Conservation (phyloP, 2,329 filamentous ascomycete species). For the Trematosphaeria pertusa region DNA sequence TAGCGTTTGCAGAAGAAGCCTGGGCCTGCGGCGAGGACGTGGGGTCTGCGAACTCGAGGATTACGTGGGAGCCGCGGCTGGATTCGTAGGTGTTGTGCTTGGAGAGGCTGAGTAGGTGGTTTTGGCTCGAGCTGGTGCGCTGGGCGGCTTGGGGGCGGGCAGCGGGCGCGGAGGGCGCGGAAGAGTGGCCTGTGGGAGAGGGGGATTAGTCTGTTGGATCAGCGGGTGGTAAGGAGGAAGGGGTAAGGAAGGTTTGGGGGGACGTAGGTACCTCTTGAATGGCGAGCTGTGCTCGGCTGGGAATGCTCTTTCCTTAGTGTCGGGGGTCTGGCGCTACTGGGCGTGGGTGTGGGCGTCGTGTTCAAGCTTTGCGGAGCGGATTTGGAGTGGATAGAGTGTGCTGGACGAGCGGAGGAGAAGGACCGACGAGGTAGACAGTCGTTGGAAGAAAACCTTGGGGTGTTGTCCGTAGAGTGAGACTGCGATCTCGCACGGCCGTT, state of each 20-base stretch:
- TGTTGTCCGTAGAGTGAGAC: no score
- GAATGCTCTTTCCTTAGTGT: neutral
- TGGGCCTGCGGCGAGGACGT: constrained; percentile 12
- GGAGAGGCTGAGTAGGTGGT: neutral
- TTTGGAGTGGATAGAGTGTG: no score
- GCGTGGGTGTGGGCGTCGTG: constrained; percentile 14
- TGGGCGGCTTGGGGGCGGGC: neutral
- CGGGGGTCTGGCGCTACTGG: neutral
- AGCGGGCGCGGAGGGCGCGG: constrained; percentile 10
- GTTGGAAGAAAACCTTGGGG: no score
- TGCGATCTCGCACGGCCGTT: no score
- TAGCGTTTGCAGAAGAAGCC: constrained; percentile 1
- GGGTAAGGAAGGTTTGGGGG: neutral
- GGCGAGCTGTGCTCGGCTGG: constrained; percentile 10
- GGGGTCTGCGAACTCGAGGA: constrained; percentile 33
- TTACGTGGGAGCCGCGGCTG: constrained; percentile 19
- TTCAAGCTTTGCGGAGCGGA: constrained; percentile 11
- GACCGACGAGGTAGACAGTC: no score
- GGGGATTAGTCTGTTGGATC: neutral
- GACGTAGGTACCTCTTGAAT: constrained; percentile 20
- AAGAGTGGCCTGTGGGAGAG: neutral
- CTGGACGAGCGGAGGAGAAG: no score
- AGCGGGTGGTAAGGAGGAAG: neutral
- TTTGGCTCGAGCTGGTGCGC: constrained; percentile 5
- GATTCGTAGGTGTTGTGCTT: constrained; percentile 24